Base-by-base conservation (phyloP, 106 monocot genomes). In the Cymbidium sinense region DNA sequence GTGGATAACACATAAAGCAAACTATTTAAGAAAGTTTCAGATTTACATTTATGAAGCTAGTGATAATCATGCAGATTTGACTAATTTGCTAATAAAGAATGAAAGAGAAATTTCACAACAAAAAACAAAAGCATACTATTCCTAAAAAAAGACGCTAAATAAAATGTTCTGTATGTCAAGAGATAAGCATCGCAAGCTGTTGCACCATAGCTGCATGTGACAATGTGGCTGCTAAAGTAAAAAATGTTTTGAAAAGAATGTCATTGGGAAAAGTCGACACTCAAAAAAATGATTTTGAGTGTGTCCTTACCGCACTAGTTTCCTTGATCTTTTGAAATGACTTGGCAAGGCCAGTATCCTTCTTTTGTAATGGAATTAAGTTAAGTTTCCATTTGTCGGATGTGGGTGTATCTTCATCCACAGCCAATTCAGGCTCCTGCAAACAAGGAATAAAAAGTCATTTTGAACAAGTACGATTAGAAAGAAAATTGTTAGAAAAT, bases 301-400 rank as follows among this genome's bases (percentile, higher is more conserved):
- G 37, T 67, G 15, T n/a, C 35, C 4, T 89, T 21, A 98, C 98
- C 83, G 90, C 94, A 79, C 90, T 88, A 30, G 98, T 88, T 77
- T 94, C 85, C 79, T 93, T 94, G 54, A 98, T 77, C 82, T 92
- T 98, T 81, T 88, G 85, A 69, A 94, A 84, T 73, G 94, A 94
- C 69, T 94, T 98, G 65, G 83, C 52, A 79, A 98, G 75, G 64
- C 90, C 50, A 86, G 81, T 83, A 43, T 88, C 86, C 83, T 91
- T 89, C 80, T 89, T 83, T 21, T 83, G 34, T 50, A 61, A 77
- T 41, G 79, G 77, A 34, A 76, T 74, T 78, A 86, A 83, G 23
- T 82, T 44, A 37, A 73, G 58, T 6, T 79, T 78, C 19, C 65
- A 54, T 82, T 27, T 73, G 13, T 47, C 75, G 74, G 80, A 77